Base-by-base conservation (phyloP, 805 yeast genomes). In the Hanseniaspora guilliermondii region DNA sequence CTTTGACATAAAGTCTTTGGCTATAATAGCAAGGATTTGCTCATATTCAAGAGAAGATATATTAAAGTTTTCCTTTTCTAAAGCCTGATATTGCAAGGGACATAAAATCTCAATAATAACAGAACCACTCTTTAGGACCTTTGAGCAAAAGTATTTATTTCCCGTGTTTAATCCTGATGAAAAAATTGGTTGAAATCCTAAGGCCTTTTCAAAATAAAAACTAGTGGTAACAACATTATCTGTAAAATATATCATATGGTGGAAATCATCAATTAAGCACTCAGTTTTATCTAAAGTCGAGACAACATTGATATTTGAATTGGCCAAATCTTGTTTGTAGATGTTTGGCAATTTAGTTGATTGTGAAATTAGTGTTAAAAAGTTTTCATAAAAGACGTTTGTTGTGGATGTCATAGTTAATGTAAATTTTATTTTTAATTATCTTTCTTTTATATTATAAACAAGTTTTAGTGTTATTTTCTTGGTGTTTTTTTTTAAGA, bases 101-200 rank as follows among this genome's bases (percentile, higher is more conserved):
- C 76, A 67, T 16, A 65, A 58, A 59, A 76, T 73, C 38, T 72
- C 75, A 63, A 87, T 68, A 1, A 73, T 58, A 9, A 82, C 76
- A 33, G 70, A 62, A 1, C 82, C 82, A 61, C 81, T 81, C 33
- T 65, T 65, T 8, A 87, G 73, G 0, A 83, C 94, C 58, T 82
- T 82, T 1, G 82, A 71, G 21, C 78, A 73, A 19, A 77, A 61
- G 17, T 72, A 68, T 49, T 75, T 70, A 6, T 82, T 76, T 1
- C 83, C 85, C 1, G 83, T 83, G 62, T 84, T 93, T 45, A 87
- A 71, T 6, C 87, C 87, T 56, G 67, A 73, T 60, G 74, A 77
- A 1, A 88, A 93, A 38, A 81, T 64, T 37, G 74, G 77, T 21
- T 69, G 59, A 65, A 87, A 87, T 0, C 94, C 95, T 67, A 79